Evolutionary conservation across 2,329 filamentous ascomycete species (phyloP).

Genomic region (Talaromyces sp.): DNA sequence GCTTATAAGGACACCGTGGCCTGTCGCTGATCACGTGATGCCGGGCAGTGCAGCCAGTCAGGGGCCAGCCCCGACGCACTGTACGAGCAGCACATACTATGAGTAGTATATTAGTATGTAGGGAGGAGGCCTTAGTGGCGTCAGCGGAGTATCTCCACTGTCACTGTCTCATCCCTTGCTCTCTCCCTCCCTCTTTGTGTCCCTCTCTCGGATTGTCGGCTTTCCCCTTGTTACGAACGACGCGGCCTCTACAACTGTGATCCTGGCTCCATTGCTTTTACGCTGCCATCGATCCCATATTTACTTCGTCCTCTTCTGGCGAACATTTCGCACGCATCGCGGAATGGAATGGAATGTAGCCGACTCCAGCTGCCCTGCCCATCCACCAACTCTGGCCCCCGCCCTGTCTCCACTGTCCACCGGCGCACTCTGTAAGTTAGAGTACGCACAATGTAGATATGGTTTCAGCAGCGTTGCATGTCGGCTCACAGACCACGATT

Average conservation of each 20-base stretch:
- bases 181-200: background rate
- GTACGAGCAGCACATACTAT: background rate
- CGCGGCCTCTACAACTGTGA: too few relatives aligned
- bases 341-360: background rate
- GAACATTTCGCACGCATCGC: background rate
- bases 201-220: background rate
- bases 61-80: background rate
- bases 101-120: background rate
- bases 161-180: background rate
- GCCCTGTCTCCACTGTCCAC: background rate
- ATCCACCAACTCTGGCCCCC: too few relatives aligned
- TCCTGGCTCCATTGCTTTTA: too few relatives aligned
- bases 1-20: conserved; percentile 43
- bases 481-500: background rate
- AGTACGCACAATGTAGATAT: background rate
- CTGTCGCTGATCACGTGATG: conserved; percentile 21
- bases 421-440: too few relatives aligned
- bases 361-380: background rate
- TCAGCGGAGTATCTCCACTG: too few relatives aligned
- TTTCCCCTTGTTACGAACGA: background rate
- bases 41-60: background rate
- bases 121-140: background rate
- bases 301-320: too few relatives aligned
- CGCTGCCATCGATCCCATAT: too few relatives aligned
- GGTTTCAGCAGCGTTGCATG: conserved; percentile 8